Conservation (phyloP, 176 grass and related monocot genomes). For the Metroxylon sagu region DNA sequence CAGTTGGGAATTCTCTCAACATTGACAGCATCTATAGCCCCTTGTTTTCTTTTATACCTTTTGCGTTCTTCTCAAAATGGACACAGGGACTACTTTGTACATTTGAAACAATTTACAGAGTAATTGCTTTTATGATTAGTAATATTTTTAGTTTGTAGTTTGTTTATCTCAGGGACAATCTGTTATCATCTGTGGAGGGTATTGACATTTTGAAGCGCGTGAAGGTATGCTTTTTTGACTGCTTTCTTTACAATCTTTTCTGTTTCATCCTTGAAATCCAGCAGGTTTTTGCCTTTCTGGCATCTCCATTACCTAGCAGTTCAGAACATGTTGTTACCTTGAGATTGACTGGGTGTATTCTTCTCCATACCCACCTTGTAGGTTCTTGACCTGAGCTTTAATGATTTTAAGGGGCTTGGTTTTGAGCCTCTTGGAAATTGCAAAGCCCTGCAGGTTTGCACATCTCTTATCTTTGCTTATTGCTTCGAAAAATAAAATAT, state of each 20-base stretch:
- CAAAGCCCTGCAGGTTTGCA: constrained; percentile 75
- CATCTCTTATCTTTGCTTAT: neutral
- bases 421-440: constrained; percentile 86
- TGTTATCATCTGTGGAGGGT: constrained; percentile 83
- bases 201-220: constrained; percentile 76
- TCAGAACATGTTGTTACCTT: no score
- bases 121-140: neutral
- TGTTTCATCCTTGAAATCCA: no score
- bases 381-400: constrained; percentile 99
- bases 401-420: constrained; percentile 72
- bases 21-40: no score
- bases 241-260: constrained; percentile 4
- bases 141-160: constrained; percentile 50
- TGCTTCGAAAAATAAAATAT: constrained; percentile 1
- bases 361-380: constrained; percentile 12
- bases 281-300: no score
- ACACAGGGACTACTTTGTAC: no score
- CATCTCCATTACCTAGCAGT: no score
- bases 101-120: neutral
- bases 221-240: constrained; percentile 47
- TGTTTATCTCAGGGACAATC: constrained; percentile 97
- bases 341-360: no score
- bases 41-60: no score
- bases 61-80: no score
- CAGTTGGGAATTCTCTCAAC: no score